These are phyloP conservation scores for Monosporascus sp. DNA, from an alignment of 2,329 filamentous ascomycete species.

Conservation along the genomic window DNA sequence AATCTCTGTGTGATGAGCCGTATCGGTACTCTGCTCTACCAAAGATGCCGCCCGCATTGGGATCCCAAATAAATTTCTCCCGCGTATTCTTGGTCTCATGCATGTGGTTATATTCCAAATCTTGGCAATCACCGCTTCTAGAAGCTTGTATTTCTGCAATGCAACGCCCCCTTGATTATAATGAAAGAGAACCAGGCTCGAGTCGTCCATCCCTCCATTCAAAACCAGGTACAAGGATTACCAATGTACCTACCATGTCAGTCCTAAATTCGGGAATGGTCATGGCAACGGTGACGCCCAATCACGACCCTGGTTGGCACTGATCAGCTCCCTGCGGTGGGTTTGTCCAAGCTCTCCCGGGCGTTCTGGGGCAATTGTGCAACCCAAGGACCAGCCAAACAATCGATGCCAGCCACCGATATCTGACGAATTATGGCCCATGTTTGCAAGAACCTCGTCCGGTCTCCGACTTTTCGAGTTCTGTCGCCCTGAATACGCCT, in stretches of 20 bases:
- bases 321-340: not conserved
- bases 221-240: not conserved
- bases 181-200: too few relatives aligned
- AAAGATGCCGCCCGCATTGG: too few relatives aligned
- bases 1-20: too few relatives aligned
- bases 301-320: not conserved
- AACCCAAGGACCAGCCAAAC: not conserved
- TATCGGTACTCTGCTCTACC: too few relatives aligned
- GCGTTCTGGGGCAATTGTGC: not conserved
- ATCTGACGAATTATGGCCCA: not conserved
- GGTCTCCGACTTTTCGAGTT: too few relatives aligned
- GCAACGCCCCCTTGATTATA: too few relatives aligned
- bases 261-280: not conserved
- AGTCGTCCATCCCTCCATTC: too few relatives aligned
- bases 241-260: not conserved
- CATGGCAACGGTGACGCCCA: not conserved
- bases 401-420: not conserved
- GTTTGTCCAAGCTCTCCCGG: not conserved
- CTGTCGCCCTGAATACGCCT: not conserved
- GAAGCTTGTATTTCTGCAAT: conserved; percentile 4
- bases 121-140: conserved; percentile 7
- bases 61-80: not conserved
- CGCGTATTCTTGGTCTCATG: not conserved
- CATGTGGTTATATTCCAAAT: not conserved
- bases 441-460: too few relatives aligned